These are phyloP conservation scores for Brasilioporus rufonigricans DNA, from an alignment of 768 basidiomycete species.

Conservation along the genomic window DNA sequence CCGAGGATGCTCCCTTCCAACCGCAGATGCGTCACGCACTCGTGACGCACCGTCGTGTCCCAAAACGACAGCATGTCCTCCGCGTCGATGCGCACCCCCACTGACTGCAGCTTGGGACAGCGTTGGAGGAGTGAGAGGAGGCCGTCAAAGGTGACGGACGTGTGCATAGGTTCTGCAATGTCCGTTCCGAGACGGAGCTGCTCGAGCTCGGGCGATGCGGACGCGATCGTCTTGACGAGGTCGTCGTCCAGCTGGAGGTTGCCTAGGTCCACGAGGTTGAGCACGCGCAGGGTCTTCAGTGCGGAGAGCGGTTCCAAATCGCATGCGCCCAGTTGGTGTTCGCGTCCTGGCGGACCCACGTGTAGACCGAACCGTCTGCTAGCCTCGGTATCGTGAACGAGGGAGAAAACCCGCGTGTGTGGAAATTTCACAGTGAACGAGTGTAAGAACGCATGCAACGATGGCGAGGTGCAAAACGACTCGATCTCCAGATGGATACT, in stretches of 20 bases:
- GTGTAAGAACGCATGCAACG: slow-evolving; percentile 13
- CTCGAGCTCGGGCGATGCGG: slow-evolving; percentile 17
- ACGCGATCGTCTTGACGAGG: slow-evolving; percentile 17
- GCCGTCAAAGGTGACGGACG: slow-evolving; percentile 18
- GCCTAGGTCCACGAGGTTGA: slow-evolving; percentile 18
- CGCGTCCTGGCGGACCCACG: slow-evolving; percentile 14
- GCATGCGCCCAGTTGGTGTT: slow-evolving; percentile 6
- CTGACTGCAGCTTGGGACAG: slow-evolving; percentile 16
- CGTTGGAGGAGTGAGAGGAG: slow-evolving; percentile 18
- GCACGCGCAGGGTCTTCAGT: slow-evolving; percentile 10
- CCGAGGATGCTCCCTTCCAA: slow-evolving; percentile 16
- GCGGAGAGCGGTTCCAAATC: slow-evolving; percentile 17
- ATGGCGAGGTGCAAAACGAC: slow-evolving; percentile 18
- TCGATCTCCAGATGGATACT: slow-evolving; percentile 21
- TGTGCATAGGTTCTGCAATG: neutral
- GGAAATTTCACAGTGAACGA: slow-evolving; percentile 13
- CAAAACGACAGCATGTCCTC: slow-evolving; percentile 8
- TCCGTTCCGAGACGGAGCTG: slow-evolving; percentile 10
- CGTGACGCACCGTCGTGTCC: slow-evolving; percentile 15
- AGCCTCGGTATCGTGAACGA: slow-evolving; percentile 20
- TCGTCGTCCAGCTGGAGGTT: slow-evolving; percentile 13
- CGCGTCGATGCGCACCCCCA: slow-evolving; percentile 15
- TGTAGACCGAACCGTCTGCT: slow-evolving; percentile 21
- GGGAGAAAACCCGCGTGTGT: slow-evolving; percentile 15
- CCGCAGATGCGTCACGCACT: slow-evolving; percentile 10